phyloP scores from a whole-genome alignment of 176 grass and related monocot species.

The Rhynchospora breviuscula region DNA sequence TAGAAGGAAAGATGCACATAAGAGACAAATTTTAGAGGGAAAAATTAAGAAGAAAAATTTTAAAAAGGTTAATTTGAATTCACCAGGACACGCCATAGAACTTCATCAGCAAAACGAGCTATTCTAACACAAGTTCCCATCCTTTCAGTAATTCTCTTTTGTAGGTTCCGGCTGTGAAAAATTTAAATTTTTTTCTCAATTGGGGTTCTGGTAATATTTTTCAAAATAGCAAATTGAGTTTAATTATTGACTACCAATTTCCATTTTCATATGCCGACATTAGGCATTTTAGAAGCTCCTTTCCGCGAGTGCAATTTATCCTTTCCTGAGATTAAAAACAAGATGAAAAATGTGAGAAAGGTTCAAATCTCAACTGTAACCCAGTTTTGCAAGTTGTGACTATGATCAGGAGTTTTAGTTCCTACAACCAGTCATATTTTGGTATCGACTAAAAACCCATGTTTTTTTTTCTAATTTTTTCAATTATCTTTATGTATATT shows the following conservation, averaged over 20 bases:
- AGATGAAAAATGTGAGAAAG: slow-evolving; percentile 21
- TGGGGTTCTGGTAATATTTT: slow-evolving; percentile 1
- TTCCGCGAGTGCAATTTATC: slow-evolving; percentile 40
- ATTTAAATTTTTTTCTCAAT: slow-evolving; percentile 19
- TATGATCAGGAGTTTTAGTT: neutral
- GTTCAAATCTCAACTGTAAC: slow-evolving; percentile 17
- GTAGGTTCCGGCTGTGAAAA: slow-evolving; percentile 50
- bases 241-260: slow-evolving; percentile 53
- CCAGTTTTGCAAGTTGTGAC: neutral
- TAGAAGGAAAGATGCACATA: slow-evolving; percentile 7
- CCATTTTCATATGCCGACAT: slow-evolving; percentile 45
- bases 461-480: neutral
- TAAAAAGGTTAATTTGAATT: slow-evolving; percentile 4
- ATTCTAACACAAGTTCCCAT: slow-evolving; percentile 66
- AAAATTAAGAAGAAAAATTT: slow-evolving; percentile 14
- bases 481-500: slow-evolving; percentile 16
- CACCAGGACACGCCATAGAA: slow-evolving; percentile 87
- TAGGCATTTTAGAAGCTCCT: slow-evolving; percentile 55
- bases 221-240: slow-evolving; percentile 26
- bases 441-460: neutral
- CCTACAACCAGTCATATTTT: neutral
- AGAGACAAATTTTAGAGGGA: neutral
- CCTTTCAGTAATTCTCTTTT: slow-evolving; percentile 43
- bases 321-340: slow-evolving; percentile 41
- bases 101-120: slow-evolving; percentile 48